These are phyloP conservation scores for Cladosporium sp. DNA, from an alignment of 2,329 filamentous ascomycete genomes.

Conservation along the genomic window DNA sequence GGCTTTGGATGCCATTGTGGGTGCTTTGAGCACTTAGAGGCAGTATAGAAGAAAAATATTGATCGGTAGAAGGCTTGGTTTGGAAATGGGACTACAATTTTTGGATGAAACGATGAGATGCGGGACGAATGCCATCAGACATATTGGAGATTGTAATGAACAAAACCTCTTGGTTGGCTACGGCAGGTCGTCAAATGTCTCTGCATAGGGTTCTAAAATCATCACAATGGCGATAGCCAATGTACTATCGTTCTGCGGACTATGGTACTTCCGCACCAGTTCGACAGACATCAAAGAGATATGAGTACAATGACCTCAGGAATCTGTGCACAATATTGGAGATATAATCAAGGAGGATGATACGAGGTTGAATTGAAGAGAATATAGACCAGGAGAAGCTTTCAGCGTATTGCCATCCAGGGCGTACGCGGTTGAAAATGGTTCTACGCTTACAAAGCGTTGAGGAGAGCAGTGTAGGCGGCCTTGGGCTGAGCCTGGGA, in stretches of 20 bases:
- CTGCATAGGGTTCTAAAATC: no score
- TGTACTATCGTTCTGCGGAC: no score
- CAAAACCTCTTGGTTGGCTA: neutral
- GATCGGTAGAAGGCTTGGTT: neutral
- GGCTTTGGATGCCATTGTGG: slow-evolving; percentile 36
- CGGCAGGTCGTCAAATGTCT: neutral
- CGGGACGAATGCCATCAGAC: neutral
- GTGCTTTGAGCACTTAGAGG: slow-evolving; percentile 23
- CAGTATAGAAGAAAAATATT: neutral
- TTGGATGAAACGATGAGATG: neutral
- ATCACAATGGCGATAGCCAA: no score
- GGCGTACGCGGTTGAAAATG: neutral
- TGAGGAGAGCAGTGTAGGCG: slow-evolving; percentile 38
- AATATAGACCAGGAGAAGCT: neutral
- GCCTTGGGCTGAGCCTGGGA: slow-evolving; percentile 43
- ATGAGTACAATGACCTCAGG: no score
- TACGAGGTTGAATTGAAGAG: neutral
- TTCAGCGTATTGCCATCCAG: neutral
- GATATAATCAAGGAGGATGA: neutral
- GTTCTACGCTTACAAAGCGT: slow-evolving; percentile 15
- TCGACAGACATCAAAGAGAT: no score
- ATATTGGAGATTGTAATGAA: neutral
- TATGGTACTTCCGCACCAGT: no score
- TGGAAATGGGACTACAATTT: neutral
- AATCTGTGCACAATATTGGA: neutral